Conservation (phyloP, 192 early-diverging fungal genomes). For the Dissophora ornata region DNA sequence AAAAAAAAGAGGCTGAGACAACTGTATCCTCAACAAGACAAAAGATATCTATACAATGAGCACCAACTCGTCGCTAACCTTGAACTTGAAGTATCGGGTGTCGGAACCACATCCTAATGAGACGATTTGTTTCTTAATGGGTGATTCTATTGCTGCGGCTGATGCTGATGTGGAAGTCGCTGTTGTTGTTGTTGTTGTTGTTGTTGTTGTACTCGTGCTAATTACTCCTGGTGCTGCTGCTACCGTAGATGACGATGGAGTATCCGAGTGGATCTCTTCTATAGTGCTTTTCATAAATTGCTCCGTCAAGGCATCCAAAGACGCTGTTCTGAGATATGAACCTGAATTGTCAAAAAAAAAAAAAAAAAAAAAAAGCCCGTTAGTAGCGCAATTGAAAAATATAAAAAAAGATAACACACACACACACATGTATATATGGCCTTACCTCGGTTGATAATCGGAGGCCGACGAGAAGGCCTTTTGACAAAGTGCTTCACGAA, state of each 20-base stretch:
- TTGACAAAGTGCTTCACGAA: conserved; percentile 86
- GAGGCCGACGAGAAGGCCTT: conserved; percentile 78
- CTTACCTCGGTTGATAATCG: conserved; percentile 92
- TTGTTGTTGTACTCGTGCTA: background rate
- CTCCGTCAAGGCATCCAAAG: conserved; percentile 72
- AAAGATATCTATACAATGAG: too few relatives aligned
- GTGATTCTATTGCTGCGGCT: background rate
- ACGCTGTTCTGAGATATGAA: conserved; percentile 78
- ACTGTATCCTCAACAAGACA: background rate
- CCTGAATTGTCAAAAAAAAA: conserved; percentile 54
- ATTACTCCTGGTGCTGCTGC: too few relatives aligned
- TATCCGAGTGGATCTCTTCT: background rate
- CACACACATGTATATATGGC: conserved; percentile 2
- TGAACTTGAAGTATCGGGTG: conserved; percentile 87
- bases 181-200: conserved; percentile 1
- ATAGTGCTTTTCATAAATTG: conserved; percentile 66
- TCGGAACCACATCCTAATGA: conserved; percentile 92
- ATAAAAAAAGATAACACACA: background rate
- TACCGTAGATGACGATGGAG: background rate
- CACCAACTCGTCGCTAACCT: too few relatives aligned
- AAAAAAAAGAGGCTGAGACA: too few relatives aligned
- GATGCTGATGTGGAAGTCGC: background rate
- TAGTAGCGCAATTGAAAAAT: too few relatives aligned
- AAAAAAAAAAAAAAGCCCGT: background rate
- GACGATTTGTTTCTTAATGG: conserved; percentile 79